phyloP scores from a whole-genome alignment of 441 rosid species.

The Flueggea neowawraea region DNA sequence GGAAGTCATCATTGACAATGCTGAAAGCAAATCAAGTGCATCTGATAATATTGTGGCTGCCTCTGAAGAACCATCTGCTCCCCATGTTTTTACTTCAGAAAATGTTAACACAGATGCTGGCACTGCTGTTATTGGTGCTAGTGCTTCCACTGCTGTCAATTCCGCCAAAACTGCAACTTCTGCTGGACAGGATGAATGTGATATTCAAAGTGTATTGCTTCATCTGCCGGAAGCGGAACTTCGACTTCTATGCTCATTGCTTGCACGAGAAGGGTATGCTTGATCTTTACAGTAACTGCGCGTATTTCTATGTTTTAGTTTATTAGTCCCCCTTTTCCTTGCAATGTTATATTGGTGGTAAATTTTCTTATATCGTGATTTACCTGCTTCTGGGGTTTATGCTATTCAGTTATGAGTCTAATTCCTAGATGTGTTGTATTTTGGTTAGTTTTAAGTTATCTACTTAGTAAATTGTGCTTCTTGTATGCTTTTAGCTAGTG shows the following conservation, averaged over 20 bases:
- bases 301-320: background rate
- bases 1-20: conserved; percentile 85
- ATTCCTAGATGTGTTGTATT: too few relatives aligned
- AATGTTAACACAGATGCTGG: conserved; percentile 35
- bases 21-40: conserved; percentile 57
- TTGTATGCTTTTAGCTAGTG: too few relatives aligned
- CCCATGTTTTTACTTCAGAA: conserved; percentile 31
- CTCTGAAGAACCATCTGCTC: conserved; percentile 39
- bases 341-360: too few relatives aligned
- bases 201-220: conserved; percentile 51
- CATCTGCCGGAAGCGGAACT: conserved; percentile 88
- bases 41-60: conserved; percentile 49
- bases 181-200: conserved; percentile 48
- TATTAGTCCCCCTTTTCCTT: too few relatives aligned
- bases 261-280: conserved; percentile 93
- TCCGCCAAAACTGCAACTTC: conserved; percentile 43
- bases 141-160: conserved; percentile 33
- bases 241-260: conserved; percentile 87
- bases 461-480: too few relatives aligned
- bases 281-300: background rate
- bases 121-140: conserved; percentile 38
- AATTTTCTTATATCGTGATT: too few relatives aligned
- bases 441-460: too few relatives aligned
- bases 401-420: too few relatives aligned
- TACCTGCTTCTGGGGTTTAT: too few relatives aligned